Base-by-base conservation (phyloP, 768 basidiomycete genomes). In the Chalciporus pseudorubinellus region DNA sequence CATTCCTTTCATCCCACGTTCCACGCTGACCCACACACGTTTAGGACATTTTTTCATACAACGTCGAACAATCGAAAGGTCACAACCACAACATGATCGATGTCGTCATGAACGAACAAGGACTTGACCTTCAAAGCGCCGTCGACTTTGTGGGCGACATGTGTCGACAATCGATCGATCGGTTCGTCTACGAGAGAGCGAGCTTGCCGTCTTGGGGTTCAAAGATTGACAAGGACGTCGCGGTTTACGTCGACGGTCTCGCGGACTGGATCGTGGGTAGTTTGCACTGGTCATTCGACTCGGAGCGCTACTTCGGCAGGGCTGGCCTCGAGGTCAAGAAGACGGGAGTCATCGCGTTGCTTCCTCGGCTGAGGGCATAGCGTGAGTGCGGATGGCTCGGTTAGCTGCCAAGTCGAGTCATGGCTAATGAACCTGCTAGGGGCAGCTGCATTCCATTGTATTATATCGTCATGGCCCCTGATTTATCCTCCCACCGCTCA, bases 51-150 rank as follows among this genome's bases (percentile, higher is more conserved):
- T 91, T 89, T 70, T 91, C 89, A 19, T 92, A 84, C 74, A 89
- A 90, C 68, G 83, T 86, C 57, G 89, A 92, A 65, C 89, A 90
- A 63, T 81, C 86, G 19, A 81, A 82, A 69, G 87, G 87, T 22
- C 85, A 92, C 64, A 87, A 83, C 2, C 89, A 91, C 69, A 91
- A 92, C 70, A 87, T 91, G 84, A 84, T 92, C 59, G 75, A 79
- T 29, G 85, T 91, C 55, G 81, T 89, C 54, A 90, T 89, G 84
- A 64, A 81, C 56, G 78, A 87, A 63, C 77, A 85, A 44, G 79
- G 79, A n/a, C 69, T 89, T n/a, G 79, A 77, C 60, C 74, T 90
- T 6, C 90, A 92, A 61, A 72, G 76, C 16, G 88, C 90, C 22
- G 76, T 91, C 44, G 80, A 92, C 63, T 83, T 83, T 62, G 84